These are phyloP conservation scores for Phlyctochytrium planicorne DNA, from an alignment of 192 early-diverging fungal genomes.

Conservation along the genomic window DNA sequence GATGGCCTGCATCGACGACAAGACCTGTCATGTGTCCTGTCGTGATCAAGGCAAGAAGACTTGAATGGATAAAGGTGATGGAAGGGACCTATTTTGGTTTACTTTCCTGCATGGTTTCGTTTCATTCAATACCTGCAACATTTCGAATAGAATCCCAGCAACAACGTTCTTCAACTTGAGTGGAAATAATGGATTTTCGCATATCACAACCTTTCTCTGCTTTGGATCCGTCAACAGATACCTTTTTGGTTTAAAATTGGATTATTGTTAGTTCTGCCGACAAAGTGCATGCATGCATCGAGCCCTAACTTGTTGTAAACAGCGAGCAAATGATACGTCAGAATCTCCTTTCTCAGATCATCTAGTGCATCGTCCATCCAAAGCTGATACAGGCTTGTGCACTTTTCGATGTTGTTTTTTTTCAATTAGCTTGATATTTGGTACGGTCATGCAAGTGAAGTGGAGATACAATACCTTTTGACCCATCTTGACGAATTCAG, in stretches of 20 bases:
- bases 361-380: neutral
- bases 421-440: neutral
- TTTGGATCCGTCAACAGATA: constrained; percentile 81
- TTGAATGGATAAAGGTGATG: constrained; percentile 70
- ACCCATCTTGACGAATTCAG: constrained; percentile 30
- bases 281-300: too few relatives aligned
- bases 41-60: constrained; percentile 72
- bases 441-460: neutral
- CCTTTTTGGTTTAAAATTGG: constrained; percentile 22
- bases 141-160: constrained; percentile 70
- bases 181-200: constrained; percentile 73
- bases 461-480: constrained; percentile 17
- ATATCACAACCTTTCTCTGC: constrained; percentile 77
- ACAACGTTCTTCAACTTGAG: constrained; percentile 65
- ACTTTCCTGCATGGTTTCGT: neutral
- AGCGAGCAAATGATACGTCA: constrained; percentile 6
- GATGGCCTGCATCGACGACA: constrained; percentile 83
- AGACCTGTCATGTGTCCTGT: constrained; percentile 75
- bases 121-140: constrained; percentile 54
- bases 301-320: constrained; percentile 17
- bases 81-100: constrained; percentile 63
- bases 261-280: neutral
- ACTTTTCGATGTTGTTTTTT: too few relatives aligned
- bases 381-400: constrained; percentile 15
- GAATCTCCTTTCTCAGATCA: neutral